Conservation (phyloP, 2,329 filamentous ascomycete species). For the Curvularia lunata region DNA sequence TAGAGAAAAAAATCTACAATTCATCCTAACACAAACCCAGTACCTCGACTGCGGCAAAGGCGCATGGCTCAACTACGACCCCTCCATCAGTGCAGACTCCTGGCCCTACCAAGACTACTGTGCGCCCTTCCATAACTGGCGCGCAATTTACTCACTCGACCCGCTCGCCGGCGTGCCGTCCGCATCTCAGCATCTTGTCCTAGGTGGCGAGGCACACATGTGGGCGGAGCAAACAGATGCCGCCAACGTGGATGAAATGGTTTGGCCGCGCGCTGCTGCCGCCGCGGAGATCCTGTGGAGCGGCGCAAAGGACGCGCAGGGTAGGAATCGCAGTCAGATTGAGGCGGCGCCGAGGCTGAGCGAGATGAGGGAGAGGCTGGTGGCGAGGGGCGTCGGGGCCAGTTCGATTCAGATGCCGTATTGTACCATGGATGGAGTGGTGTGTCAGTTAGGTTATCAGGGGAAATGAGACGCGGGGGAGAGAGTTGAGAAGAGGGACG, state of each 20-base stretch:
- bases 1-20: too few species aligned
- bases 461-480: not conserved
- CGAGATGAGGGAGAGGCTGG: slow-evolving; percentile 78
- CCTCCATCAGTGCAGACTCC: slow-evolving; percentile 57
- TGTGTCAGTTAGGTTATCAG: slow-evolving; percentile 24
- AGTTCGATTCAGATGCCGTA: slow-evolving; percentile 74
- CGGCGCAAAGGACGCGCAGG: slow-evolving; percentile 68
- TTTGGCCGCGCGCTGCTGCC: slow-evolving; percentile 79
- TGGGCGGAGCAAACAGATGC: slow-evolving; percentile 82
- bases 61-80: slow-evolving; percentile 75
- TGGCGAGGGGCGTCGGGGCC: slow-evolving; percentile 69
- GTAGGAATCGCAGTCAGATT: slow-evolving; percentile 73
- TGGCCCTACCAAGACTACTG: slow-evolving; percentile 85
- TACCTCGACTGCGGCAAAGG: slow-evolving; percentile 86
- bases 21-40: slow-evolving; percentile 48
- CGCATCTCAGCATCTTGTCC: slow-evolving; percentile 68
- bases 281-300: slow-evolving; percentile 84
- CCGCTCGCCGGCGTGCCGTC: slow-evolving; percentile 70
- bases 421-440: slow-evolving; percentile 67
- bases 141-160: slow-evolving; percentile 79
- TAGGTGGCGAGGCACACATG: slow-evolving; percentile 79
- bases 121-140: slow-evolving; percentile 80
- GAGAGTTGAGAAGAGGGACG: not conserved
- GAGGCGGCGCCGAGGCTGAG: slow-evolving; percentile 72
- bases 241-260: slow-evolving; percentile 73